Conservation (phyloP, 176 grass and related monocot species). For the Bolboschoenus planiculmis region DNA sequence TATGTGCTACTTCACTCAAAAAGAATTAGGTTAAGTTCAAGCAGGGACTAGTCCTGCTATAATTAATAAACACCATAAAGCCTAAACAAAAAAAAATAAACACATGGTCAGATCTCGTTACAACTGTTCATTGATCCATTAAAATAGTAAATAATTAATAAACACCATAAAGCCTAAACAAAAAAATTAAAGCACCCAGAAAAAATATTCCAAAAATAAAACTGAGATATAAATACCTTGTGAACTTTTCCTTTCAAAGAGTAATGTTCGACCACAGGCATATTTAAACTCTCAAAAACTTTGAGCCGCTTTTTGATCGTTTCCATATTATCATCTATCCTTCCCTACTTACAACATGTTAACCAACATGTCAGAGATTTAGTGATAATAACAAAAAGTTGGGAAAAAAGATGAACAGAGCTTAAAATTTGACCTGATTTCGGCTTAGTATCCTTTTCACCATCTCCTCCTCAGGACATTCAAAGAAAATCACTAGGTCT, state of each 20-base stretch:
- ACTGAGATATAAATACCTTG: constrained; percentile 41
- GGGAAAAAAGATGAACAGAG: background rate
- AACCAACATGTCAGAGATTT: background rate
- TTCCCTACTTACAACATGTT: constrained; percentile 47
- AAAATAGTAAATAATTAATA: constrained; percentile 1
- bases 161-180: background rate
- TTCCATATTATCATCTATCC: constrained; percentile 97
- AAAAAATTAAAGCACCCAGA: background rate
- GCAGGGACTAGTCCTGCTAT: background rate
- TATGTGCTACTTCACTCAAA: background rate
- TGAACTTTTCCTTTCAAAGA: constrained; percentile 71
- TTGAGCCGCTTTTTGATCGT: constrained; percentile 86
- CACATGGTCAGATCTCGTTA: background rate
- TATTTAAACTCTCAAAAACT: constrained; percentile 78
- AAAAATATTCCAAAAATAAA: background rate
- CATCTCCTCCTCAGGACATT: constrained; percentile 86
- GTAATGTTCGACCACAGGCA: constrained; percentile 90
- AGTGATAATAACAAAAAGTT: background rate
- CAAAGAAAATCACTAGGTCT: constrained; percentile 83
- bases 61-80: too few relatives aligned
- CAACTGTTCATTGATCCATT: background rate
- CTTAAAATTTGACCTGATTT: constrained; percentile 63
- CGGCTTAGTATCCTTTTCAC: constrained; percentile 73
- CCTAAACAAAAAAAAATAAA: too few relatives aligned
- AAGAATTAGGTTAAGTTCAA: background rate